Evolutionary conservation across 2,329 filamentous ascomycete genomes (phyloP).

Genomic region (Colletotrichum destructivum): DNA sequence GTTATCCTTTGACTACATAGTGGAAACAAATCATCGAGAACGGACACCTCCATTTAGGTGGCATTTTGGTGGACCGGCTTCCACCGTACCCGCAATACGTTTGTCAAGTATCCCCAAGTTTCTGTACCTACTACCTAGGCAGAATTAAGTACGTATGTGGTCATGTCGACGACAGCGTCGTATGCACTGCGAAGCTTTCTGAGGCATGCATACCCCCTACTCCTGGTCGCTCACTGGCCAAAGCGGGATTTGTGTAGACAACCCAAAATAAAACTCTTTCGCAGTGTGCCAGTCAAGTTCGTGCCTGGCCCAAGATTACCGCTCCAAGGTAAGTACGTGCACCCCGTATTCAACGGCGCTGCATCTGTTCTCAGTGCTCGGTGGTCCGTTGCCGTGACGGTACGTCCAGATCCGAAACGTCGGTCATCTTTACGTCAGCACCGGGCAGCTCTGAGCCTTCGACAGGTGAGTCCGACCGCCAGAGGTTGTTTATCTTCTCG

Average conservation of each 20-base stretch:
- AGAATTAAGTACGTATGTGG: constrained; percentile 4
- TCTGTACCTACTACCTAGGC: background rate
- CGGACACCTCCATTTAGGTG: no score
- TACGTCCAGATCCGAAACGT: constrained; percentile 21
- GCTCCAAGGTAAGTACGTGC: background rate
- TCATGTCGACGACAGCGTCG: background rate
- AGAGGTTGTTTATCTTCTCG: constrained; percentile 12
- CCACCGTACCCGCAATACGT: constrained; percentile 22
- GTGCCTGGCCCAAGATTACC: background rate
- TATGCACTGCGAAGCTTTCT: background rate
- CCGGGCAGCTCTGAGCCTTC: constrained; percentile 11
- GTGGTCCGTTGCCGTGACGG: constrained; percentile 32
- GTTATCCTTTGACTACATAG: background rate
- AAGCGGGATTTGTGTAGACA: constrained; percentile 13
- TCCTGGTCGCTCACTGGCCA: background rate
- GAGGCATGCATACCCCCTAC: background rate
- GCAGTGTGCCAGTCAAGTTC: background rate
- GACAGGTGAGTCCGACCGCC: constrained; percentile 6
- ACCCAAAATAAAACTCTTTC: background rate
- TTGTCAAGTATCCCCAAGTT: constrained; percentile 5
- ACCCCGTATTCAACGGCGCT: background rate
- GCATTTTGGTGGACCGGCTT: background rate
- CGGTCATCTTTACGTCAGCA: constrained; percentile 19
- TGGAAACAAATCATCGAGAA: background rate
- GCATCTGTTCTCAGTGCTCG: constrained; percentile 23